Conservation (phyloP, 2,329 filamentous ascomycete species). For the Alternaria atra region DNA sequence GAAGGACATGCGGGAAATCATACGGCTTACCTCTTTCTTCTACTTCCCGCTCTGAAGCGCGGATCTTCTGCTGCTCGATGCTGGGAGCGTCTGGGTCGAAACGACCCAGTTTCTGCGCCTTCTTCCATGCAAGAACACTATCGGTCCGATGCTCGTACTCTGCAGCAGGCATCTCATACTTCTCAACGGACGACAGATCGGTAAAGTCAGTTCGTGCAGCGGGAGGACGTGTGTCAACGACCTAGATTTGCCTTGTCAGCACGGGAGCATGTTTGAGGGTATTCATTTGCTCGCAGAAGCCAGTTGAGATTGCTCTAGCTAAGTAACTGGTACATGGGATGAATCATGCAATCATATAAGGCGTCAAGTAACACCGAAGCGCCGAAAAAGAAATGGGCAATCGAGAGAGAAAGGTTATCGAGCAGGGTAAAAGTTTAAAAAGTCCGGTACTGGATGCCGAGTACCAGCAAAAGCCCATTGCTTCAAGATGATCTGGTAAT, state of each 20-base stretch:
- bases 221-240: constrained; percentile 80
- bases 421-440: not conserved
- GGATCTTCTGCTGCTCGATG: constrained; percentile 75
- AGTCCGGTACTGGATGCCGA: constrained; percentile 3
- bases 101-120: constrained; percentile 90
- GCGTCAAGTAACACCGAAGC: constrained; percentile 16
- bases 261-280: constrained; percentile 19
- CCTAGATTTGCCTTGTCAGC: constrained; percentile 60
- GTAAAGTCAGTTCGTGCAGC: constrained; percentile 80
- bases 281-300: constrained; percentile 22
- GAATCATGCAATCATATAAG: constrained; percentile 20
- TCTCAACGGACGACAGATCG: constrained; percentile 82
- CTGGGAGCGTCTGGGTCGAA: constrained; percentile 87
- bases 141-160: constrained; percentile 88
- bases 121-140: constrained; percentile 95
- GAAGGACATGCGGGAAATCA: constrained; percentile 19
- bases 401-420: constrained; percentile 9
- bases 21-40: constrained; percentile 67
- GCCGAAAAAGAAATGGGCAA: constrained; percentile 26
- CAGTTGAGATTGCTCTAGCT: constrained; percentile 22
- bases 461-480: constrained; percentile 11
- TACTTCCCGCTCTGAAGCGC: constrained; percentile 74
- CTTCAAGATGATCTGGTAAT: constrained; percentile 22
- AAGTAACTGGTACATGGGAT: constrained; percentile 25
- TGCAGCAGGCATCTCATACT: constrained; percentile 85